Base-by-base conservation (phyloP, 2,329 filamentous ascomycete genomes). In the Gnomoniopsis sp. region DNA sequence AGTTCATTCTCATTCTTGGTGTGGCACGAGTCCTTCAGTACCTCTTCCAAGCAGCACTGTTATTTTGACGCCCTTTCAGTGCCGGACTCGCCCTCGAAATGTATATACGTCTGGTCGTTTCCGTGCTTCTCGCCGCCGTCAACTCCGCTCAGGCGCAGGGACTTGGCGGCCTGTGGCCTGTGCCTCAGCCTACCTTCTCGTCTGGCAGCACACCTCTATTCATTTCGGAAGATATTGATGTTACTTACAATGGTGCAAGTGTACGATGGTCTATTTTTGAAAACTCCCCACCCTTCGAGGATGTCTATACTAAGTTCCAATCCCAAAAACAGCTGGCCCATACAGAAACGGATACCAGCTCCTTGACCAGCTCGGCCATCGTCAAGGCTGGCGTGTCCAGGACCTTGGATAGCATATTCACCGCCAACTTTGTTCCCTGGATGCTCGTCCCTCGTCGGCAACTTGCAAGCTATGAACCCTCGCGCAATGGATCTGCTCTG, bases 341-440 rank as follows among this genome's bases (percentile, higher is more conserved):
- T 69, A 73, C 72, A 63, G 75, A 75, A 56, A 80, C 79, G 67
- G 69, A 70, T 52, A 75, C 79, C 12, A 58, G 68, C 15, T 56
- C 71, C 19, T 75, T 81, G 61, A 75, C 67, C 66, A 83, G 80
- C 73, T 75, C 76, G 65, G 74, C 81, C 19, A 78, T 88, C 26
- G 81, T 88, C 52, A 75, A 79, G 64, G 79, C 75, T 26, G 85
- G 77, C 33, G 74, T 88, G 21, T 77, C 79, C n/a, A 81, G 88
- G 49, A 79, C 88, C 11, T 75, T 87, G 63, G 72, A 79, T 23
- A 83, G 80, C 58, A 84, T 93, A 57, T 89, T 92, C 72, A 74
- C 82, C 26, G 76, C 87, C 59, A 85, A 83, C 65, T 86, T 93
- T 62, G 82, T 91, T 17, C 90, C 91, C 0, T 95, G 90, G 90